These are phyloP conservation scores for Boletellus ananiceps DNA, from an alignment of 768 basidiomycete species.

Conservation along the genomic window DNA sequence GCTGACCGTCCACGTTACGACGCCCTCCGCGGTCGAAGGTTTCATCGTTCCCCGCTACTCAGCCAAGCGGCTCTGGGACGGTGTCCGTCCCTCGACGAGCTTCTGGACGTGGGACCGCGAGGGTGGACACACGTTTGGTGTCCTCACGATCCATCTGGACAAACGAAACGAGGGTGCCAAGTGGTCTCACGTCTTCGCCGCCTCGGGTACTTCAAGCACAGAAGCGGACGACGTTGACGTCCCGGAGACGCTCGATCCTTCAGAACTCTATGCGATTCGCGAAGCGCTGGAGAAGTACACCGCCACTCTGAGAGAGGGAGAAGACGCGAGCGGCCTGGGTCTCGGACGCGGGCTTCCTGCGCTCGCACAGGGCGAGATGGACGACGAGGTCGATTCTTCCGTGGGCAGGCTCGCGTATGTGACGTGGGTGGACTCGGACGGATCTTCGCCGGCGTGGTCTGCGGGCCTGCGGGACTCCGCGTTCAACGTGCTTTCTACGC, in stretches of 20 bases:
- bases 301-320: conserved; percentile 49
- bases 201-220: conserved; percentile 33
- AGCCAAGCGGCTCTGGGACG: conserved; percentile 70
- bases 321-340: conserved; percentile 59
- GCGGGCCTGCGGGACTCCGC: conserved; percentile 30
- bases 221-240: conserved; percentile 58
- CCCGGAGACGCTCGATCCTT: conserved; percentile 83
- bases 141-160: conserved; percentile 81
- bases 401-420: conserved; percentile 62
- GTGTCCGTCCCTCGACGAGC: conserved; percentile 70
- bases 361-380: conserved; percentile 83
- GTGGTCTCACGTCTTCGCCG: conserved; percentile 84
- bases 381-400: conserved; percentile 79
- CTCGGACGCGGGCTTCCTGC: conserved; percentile 70
- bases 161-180: conserved; percentile 79
- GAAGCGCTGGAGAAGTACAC: conserved; percentile 89
- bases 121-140: conserved; percentile 59
- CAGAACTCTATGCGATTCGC: conserved; percentile 71
- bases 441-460: conserved; percentile 42
- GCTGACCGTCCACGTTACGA: conserved; percentile 59
- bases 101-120: conserved; percentile 92
- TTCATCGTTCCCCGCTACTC: conserved; percentile 55
- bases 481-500: conserved; percentile 61
- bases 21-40: conserved; percentile 25
- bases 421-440: conserved; percentile 62